Percentiles rank a stretch among this genome's conserved stretches.
Conservation (phyloP, 1,284 basidiomycete genomes). For the Malassezia arunalokei region DNA sequence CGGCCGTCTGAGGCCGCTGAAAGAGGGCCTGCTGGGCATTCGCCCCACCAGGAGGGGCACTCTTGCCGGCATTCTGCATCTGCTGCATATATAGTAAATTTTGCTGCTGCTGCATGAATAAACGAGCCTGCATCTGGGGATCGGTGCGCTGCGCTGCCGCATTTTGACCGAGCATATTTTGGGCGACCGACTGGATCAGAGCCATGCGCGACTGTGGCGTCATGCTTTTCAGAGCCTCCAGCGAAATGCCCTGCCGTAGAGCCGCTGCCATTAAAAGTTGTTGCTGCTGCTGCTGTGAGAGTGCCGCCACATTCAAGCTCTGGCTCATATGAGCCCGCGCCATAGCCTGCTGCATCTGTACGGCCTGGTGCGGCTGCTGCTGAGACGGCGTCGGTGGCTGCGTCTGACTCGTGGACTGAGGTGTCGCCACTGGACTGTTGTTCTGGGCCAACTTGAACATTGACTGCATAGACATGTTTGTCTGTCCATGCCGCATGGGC, state of each 20-base stretch:
- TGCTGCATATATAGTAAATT: constrained; percentile 7
- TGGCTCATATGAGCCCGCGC: constrained; percentile 3
- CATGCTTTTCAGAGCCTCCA: constrained; percentile 41
- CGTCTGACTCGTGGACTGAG: neutral
- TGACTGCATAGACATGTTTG: no score
- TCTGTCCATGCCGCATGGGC: no score
- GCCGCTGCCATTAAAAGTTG: constrained; percentile 36
- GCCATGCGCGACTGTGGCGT: constrained; percentile 29
- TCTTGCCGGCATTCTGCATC: neutral
- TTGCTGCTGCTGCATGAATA: constrained; percentile 29
- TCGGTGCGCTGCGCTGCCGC: constrained; percentile 15
- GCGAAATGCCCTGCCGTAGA: constrained; percentile 29
- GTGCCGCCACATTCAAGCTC: constrained; percentile 22
- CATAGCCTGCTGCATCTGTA: constrained; percentile 16
- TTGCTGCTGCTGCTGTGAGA: constrained; percentile 35
- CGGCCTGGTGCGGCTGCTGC: constrained; percentile 7
- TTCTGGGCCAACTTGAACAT: no score
- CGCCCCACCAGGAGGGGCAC: neutral
- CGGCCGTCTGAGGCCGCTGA: constrained; percentile 7
- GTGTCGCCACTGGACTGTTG: neutral
- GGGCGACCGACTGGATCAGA: constrained; percentile 28
- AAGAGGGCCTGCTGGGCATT: neutral
- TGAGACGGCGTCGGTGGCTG: constrained; percentile 1
- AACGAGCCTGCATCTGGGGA: constrained; percentile 29
- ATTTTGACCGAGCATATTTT: constrained; percentile 17